A percentile compares a stretch with the other conserved stretches of the same genome.
Conservation (phyloP, 2,329 filamentous ascomycete genomes). For the Leptosphaerulina australis region DNA sequence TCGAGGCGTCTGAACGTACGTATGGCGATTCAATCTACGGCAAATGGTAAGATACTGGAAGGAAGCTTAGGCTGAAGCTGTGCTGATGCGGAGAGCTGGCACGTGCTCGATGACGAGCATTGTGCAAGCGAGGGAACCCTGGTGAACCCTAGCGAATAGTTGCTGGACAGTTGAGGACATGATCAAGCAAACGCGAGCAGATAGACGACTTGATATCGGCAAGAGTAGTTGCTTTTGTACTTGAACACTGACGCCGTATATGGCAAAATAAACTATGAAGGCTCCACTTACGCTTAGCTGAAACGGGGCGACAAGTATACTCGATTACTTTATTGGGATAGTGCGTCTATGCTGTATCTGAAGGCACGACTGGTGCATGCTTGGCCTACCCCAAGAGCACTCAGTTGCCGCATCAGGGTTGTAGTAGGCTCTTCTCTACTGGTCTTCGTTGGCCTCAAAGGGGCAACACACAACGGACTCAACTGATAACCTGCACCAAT, state of each 20-base stretch:
- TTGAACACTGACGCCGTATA: neutral
- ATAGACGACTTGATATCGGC: neutral
- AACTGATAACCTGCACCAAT: slow-evolving; percentile 7
- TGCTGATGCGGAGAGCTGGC: slow-evolving; percentile 25
- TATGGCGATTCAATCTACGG: neutral
- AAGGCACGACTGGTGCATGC: neutral
- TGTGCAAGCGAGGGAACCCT: slow-evolving; percentile 16
- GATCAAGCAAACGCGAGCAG: neutral
- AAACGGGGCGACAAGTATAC: neutral
- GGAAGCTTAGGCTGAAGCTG: slow-evolving; percentile 15
- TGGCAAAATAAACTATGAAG: neutral
- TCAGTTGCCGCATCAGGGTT: neutral
- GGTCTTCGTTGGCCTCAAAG: neutral
- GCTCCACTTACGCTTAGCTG: neutral
- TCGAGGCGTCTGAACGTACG: neutral
- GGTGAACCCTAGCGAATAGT: neutral
- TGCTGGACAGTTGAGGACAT: neutral
- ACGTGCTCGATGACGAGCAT: slow-evolving; percentile 23
- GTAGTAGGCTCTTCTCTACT: neutral
- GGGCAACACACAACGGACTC: slow-evolving; percentile 2
- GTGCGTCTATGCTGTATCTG: neutral
- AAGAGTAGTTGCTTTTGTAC: neutral
- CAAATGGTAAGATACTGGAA: slow-evolving; percentile 15
- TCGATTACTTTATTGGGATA: neutral
- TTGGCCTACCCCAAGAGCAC: neutral